These are phyloP conservation scores for Penicillium daleae DNA, from an alignment of 495 filamentous ascomycete genomes.

Conservation along the genomic window DNA sequence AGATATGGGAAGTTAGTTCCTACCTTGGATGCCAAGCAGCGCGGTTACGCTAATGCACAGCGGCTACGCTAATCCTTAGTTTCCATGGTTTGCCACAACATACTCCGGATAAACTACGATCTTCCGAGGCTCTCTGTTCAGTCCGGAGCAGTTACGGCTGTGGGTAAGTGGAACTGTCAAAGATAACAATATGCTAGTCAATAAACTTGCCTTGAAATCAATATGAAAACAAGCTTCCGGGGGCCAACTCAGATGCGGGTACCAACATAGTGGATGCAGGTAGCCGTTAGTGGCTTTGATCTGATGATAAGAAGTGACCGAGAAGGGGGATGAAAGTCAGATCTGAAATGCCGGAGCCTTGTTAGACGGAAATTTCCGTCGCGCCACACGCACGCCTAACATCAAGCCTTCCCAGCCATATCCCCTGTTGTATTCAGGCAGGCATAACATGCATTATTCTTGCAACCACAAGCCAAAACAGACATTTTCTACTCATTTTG, in stretches of 20 bases:
- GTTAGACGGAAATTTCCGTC: not conserved
- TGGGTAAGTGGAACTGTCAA: not conserved
- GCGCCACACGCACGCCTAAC: not conserved
- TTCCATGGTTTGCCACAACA: not conserved
- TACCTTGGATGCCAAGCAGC: not conserved
- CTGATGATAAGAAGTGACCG: not conserved
- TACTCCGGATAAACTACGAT: not conserved
- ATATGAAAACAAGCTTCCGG: not conserved
- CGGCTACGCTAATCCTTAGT: conserved; percentile 12
- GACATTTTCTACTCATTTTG: not conserved
- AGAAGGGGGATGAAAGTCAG: too few relatives aligned
- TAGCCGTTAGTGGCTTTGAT: not conserved
- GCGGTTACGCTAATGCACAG: conserved; percentile 15
- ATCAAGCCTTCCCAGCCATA: not conserved
- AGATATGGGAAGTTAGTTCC: not conserved
- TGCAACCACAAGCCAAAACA: not conserved
- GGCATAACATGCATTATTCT: not conserved
- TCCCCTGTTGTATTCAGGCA: not conserved
- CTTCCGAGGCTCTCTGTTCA: not conserved
- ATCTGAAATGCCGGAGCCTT: not conserved
- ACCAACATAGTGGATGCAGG: not conserved
- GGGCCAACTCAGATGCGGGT: not conserved
- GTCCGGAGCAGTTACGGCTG: not conserved
- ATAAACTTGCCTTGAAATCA: not conserved
- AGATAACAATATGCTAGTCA: not conserved